phyloP scores from a whole-genome alignment of 768 basidiomycete genomes.

The Tulasnella sp. region DNA sequence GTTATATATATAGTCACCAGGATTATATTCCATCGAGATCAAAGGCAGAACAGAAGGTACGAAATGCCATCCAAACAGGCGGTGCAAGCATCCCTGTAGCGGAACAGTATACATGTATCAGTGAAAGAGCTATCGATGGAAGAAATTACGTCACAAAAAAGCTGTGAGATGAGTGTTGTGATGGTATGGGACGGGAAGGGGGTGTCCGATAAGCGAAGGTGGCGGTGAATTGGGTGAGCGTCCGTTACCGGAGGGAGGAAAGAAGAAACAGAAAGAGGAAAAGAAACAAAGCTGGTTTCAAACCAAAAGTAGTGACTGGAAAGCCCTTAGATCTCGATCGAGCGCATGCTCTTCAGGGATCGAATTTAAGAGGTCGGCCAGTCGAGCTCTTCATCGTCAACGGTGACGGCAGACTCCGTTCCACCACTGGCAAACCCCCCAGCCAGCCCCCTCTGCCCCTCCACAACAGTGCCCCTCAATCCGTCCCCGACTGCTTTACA shows the following conservation, averaged over 20 bases:
- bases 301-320: not conserved
- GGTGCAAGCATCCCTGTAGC: too few relatives aligned
- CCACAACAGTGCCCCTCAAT: constrained; percentile 12
- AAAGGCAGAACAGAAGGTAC: not conserved
- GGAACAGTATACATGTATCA: too few relatives aligned
- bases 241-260: not conserved
- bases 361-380: not conserved
- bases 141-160: not conserved
- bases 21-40: not conserved
- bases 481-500: not conserved
- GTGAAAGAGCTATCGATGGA: not conserved
- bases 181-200: not conserved
- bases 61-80: not conserved
- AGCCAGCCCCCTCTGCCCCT: constrained; percentile 7
- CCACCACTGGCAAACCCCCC: constrained; percentile 4
- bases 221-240: not conserved
- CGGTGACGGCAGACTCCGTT: not conserved
- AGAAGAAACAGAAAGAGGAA: not conserved
- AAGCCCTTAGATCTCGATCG: not conserved
- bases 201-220: not conserved
- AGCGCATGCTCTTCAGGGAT: not conserved
- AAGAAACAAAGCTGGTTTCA: not conserved
- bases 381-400: not conserved
- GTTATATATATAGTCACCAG: not conserved
- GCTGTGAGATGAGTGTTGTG: not conserved